Conservation (phyloP, 1,284 basidiomycete genomes). For the Trametes hirsuta region DNA sequence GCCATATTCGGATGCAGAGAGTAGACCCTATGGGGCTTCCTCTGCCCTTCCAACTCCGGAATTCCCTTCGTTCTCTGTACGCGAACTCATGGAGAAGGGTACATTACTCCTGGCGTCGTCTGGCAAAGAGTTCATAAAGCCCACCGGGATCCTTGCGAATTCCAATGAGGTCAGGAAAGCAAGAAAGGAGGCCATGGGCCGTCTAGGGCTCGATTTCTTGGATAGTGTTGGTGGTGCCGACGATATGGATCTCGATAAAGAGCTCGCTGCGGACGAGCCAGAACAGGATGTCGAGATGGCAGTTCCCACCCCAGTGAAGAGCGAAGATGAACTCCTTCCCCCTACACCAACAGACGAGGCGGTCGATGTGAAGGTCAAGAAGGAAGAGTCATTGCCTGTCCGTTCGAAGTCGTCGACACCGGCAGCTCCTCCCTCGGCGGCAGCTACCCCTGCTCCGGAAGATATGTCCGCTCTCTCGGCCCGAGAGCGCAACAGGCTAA, state of each 20-base stretch:
- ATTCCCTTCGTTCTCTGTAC: slow-evolving; percentile 76
- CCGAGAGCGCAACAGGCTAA: slow-evolving; percentile 87
- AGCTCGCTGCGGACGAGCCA: slow-evolving; percentile 63
- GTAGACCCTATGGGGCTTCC: slow-evolving; percentile 27
- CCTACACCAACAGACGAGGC: slow-evolving; percentile 29
- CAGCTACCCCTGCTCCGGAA: slow-evolving; percentile 41
- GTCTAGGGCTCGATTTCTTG: slow-evolving; percentile 82
- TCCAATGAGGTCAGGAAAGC: slow-evolving; percentile 79
- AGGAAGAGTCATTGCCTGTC: slow-evolving; percentile 32
- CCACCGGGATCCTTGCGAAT: slow-evolving; percentile 67
- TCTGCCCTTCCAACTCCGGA: slow-evolving; percentile 48
- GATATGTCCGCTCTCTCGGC: slow-evolving; percentile 70
- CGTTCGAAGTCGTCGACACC: slow-evolving; percentile 58
- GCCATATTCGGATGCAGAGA: slow-evolving; percentile 48
- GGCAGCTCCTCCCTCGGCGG: slow-evolving; percentile 53
- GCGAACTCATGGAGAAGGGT: slow-evolving; percentile 74
- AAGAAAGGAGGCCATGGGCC: slow-evolving; percentile 79
- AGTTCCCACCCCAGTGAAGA: slow-evolving; percentile 36
- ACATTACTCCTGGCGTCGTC: slow-evolving; percentile 84
- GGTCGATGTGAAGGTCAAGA: slow-evolving; percentile 30
- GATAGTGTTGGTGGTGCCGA: slow-evolving; percentile 67
- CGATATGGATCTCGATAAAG: slow-evolving; percentile 83
- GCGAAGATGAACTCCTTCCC: slow-evolving; percentile 38
- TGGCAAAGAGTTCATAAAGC: slow-evolving; percentile 83
- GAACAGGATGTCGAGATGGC: slow-evolving; percentile 45